Evolutionary conservation across 192 early-diverging fungal species (phyloP), one percentile per base, ranked within the genome.

Genomic region (Entomortierella chlamydospora): DNA sequence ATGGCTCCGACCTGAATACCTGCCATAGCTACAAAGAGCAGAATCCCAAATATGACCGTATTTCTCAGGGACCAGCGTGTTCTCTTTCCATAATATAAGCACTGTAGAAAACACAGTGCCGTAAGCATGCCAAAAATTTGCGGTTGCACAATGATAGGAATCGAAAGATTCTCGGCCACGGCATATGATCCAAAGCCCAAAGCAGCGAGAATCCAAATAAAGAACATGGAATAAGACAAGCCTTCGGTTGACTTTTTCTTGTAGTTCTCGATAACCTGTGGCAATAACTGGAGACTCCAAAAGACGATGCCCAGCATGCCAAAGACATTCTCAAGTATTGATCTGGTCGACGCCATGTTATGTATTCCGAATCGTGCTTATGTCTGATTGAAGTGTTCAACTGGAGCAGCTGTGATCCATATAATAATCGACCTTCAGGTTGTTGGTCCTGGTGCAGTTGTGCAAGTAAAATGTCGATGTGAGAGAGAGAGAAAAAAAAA

Each of bases 281-380:
- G 85, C 17, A 80, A 65, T 11, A 87, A 43, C 59, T 87, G 85
- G 57, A 87, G 83, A 1, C 83, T 84, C 85, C 85, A 87, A 59
- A 87, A 82, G 5, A 87, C 61, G 52, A 84, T 74, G 0, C 85
- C 85, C 41, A 86, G 52, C 61, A 70, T 81, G 18, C 77, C 76
- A 68, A 83, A 83, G 47, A 78, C 52, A 30, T 68, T 73, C 57
- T 83, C 82, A 42, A 83, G 71, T n/a, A 73, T 79, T 30, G 51
- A 43, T 34, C 58, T 57, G 22, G 81, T 54, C 6, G 61, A 37
- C 17, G 67, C 26, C 74, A 78, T 78, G 34, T 61, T 84, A 31
- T 69, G 83, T 43, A 42, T 10, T 50, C 47, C 4, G 47, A 50
- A 50, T 22, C 17, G 17, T 43, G 42, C 17, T 11, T 17, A 43